Evolutionary conservation across 2,329 filamentous ascomycete genomes (phyloP).

Genomic region (Daldinia sp.): DNA sequence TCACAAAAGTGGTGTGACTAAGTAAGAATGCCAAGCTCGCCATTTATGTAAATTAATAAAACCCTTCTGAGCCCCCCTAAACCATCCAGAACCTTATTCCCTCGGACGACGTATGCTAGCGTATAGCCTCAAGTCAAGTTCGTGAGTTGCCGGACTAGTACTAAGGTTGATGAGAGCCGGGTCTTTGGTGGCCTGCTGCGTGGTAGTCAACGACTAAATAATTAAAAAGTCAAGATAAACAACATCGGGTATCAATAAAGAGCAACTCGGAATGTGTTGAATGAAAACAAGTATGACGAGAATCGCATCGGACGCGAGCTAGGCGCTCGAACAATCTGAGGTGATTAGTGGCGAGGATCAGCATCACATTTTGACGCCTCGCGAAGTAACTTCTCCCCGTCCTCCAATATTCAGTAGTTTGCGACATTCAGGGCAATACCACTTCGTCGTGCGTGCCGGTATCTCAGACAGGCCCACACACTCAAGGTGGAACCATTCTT

Average conservation of each 20-base stretch:
- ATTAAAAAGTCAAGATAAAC: not conserved
- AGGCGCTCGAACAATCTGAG: not conserved
- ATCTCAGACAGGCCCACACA: slow-evolving; percentile 75
- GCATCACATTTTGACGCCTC: slow-evolving; percentile 59
- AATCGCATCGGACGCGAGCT: not conserved
- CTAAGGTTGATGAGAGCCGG: not conserved
- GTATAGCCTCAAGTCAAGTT: not conserved
- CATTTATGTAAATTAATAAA: not conserved
- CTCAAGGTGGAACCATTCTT: slow-evolving; percentile 85
- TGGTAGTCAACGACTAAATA: not conserved
- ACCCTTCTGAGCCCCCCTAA: not conserved
- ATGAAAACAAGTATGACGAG: not conserved
- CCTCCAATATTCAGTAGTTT: slow-evolving; percentile 68
- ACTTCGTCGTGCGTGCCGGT: slow-evolving; percentile 77
- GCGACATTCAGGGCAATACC: slow-evolving; percentile 84
- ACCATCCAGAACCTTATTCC: not conserved
- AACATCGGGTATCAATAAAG: slow-evolving; percentile 3
- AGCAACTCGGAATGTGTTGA: not conserved
- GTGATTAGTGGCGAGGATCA: not conserved
- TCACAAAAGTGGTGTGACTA: not conserved
- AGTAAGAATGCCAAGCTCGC: not conserved
- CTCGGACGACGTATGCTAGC: not conserved
- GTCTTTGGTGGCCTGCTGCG: not conserved
- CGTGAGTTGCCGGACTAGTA: not conserved
- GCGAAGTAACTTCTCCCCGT: slow-evolving; percentile 68